Evolutionary conservation across 345 rosid genomes (phyloP).

Genomic region (Cochlearia excelsa): DNA sequence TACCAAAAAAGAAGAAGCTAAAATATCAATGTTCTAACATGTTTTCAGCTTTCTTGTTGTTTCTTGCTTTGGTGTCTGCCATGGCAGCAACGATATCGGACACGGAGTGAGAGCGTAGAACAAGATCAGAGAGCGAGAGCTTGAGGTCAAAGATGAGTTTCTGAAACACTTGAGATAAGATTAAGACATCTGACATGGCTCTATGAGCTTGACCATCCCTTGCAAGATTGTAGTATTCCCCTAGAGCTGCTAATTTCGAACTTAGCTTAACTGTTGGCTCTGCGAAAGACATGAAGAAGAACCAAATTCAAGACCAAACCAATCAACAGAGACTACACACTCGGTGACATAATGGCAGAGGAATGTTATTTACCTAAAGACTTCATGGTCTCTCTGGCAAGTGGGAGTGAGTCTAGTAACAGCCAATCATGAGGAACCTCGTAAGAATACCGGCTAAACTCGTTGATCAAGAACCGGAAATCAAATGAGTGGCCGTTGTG

Average conservation of each 20-base stretch:
- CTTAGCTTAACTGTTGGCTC: conserved; percentile 39
- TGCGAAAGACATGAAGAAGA: conserved; percentile 15
- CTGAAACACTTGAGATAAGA: conserved; percentile 59
- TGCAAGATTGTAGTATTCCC: conserved; percentile 41
- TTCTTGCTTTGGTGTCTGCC: conserved; percentile 25
- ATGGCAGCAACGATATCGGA: conserved; percentile 36
- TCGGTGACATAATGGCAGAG: no score
- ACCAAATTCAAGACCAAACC: conserved; percentile 3
- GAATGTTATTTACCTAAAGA: conserved; percentile 43
- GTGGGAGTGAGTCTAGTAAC: conserved; percentile 49
- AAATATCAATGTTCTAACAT: conserved; percentile 1
- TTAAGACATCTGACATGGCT: conserved; percentile 75
- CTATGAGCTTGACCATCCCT: conserved; percentile 69
- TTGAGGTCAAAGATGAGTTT: conserved; percentile 61
- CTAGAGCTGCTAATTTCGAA: conserved; percentile 46
- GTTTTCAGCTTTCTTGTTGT: conserved; percentile 44
- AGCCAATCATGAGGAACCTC: conserved; percentile 72
- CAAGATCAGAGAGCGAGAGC: conserved; percentile 47
- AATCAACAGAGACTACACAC: not conserved
- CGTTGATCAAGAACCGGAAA: conserved; percentile 64
- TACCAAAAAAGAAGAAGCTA: no score
- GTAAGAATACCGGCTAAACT: conserved; percentile 60
- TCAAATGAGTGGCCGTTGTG: conserved; percentile 82
- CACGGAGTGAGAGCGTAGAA: conserved; percentile 46
- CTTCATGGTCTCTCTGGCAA: conserved; percentile 31